Evolutionary conservation across 768 basidiomycete species (phyloP).

Genomic region (Russula sp.): DNA sequence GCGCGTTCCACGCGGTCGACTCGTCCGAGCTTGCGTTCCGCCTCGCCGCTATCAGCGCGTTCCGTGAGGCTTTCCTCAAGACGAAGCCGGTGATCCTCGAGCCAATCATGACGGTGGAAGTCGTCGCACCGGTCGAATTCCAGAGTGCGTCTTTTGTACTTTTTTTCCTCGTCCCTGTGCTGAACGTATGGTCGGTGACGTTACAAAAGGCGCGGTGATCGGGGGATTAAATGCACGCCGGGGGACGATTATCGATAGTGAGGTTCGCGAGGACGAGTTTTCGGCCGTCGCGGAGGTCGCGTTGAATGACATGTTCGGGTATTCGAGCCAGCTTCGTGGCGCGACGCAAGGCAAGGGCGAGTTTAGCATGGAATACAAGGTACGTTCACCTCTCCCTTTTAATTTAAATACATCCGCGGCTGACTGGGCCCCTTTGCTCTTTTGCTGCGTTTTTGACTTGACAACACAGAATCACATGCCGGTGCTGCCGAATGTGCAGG

Average conservation of each 20-base stretch:
- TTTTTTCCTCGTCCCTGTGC: background rate
- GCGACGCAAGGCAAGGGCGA: constrained; percentile 96
- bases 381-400: constrained; percentile 25
- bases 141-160: constrained; percentile 48
- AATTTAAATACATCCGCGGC: background rate
- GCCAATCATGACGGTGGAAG: constrained; percentile 98
- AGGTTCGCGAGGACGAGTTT: constrained; percentile 96
- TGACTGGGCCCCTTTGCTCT: no score
- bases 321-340: constrained; percentile 87
- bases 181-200: background rate
- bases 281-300: constrained; percentile 86
- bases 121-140: constrained; percentile 93
- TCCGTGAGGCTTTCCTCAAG: constrained; percentile 79
- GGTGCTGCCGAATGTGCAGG: constrained; percentile 80
- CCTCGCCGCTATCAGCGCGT: constrained; percentile 83
- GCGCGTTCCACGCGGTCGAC: constrained; percentile 88
- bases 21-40: constrained; percentile 96
- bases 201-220: constrained; percentile 67
- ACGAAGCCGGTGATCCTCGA: constrained; percentile 82
- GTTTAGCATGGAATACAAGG: constrained; percentile 77
- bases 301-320: constrained; percentile 97
- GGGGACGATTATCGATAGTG: constrained; percentile 92
- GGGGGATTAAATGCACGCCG: constrained; percentile 88
- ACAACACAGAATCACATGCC: constrained; percentile 69
- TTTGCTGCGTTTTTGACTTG: background rate